Base-by-base conservation (phyloP, 495 filamentous ascomycete species). In the Aspergillus asperescens region DNA sequence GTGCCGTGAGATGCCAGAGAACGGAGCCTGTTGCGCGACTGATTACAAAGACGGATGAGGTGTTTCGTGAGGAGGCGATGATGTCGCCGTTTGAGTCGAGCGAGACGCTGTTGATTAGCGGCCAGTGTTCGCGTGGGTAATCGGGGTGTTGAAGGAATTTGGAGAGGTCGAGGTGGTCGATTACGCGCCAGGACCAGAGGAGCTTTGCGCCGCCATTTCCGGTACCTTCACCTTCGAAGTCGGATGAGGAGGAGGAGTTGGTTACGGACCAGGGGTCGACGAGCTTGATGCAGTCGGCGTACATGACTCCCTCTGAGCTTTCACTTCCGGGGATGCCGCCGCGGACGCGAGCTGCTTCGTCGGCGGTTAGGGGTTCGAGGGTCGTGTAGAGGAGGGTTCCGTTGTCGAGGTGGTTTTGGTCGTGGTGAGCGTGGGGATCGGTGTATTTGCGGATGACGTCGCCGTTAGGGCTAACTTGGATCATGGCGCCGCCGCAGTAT, bases 401-500 rank as follows among this genome's bases (percentile, higher is more conserved):
- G 23, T 76, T 66, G 29, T 62, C 71, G 16, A 73, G 63, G 48
- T 77, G 73, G 52, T 75, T 63, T 37, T 76, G 74, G 49, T 76
- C 74, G 52, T 77, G 73, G 35, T 77, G 74, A 0, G 66, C 74
- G 8, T 67, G 55, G 0, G 70, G 69, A 54, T 77, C 74, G 10
- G 46, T 49, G 42, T 70, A 74, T 37, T 76, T 65, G 4, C 62
- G 62, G 0, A 76, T 27, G 2, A 75, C 57, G 0, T 70, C 61
- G 5, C 74, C 71, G 5, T 41, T 22, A 0, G 66, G 56, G 41
- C 69, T 62, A 19, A 77, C 55, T 46, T 77, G 58, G 32, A 65
- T 63, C 74, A 77, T 77, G 1, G 69, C 53, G 1, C 73, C 74
- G 18, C 73, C 73, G 12, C 73, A 59, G 42, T 77, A 77, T 41